Conservation (phyloP, 2,329 filamentous ascomycete genomes). For the Aspergillus sojae region DNA sequence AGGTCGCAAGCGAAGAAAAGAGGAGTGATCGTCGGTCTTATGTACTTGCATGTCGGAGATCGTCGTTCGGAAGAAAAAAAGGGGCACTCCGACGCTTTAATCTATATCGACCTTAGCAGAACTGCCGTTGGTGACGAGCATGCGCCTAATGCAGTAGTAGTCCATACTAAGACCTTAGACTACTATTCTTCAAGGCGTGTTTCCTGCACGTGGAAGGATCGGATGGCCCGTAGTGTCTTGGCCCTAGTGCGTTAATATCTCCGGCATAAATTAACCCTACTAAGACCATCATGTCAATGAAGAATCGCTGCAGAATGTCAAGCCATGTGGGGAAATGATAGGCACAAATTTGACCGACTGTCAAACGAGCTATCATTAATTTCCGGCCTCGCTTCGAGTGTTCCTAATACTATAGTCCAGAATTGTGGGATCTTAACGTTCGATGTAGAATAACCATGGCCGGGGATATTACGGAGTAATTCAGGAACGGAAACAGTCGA, state of each 20-base stretch:
- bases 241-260: not conserved
- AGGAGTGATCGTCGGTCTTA: not conserved
- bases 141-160: not conserved
- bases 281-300: not conserved
- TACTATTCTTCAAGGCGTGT: not conserved
- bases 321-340: slow-evolving; percentile 1
- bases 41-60: not conserved
- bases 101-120: not conserved
- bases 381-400: not conserved
- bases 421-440: not conserved
- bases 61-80: not conserved
- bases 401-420: not conserved
- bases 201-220: slow-evolving; percentile 2
- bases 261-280: not conserved
- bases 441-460: no score
- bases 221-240: not conserved
- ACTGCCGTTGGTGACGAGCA: not conserved
- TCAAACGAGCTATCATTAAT: not conserved
- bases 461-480: slow-evolving; percentile 2
- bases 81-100: not conserved
- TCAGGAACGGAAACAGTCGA: not conserved
- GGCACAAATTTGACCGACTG: not conserved
- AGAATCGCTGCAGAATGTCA: not conserved
- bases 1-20: not conserved
- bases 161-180: not conserved